phyloP scores from a whole-genome alignment of 2,329 filamentous ascomycete genomes.

The Daldinia sp. region DNA sequence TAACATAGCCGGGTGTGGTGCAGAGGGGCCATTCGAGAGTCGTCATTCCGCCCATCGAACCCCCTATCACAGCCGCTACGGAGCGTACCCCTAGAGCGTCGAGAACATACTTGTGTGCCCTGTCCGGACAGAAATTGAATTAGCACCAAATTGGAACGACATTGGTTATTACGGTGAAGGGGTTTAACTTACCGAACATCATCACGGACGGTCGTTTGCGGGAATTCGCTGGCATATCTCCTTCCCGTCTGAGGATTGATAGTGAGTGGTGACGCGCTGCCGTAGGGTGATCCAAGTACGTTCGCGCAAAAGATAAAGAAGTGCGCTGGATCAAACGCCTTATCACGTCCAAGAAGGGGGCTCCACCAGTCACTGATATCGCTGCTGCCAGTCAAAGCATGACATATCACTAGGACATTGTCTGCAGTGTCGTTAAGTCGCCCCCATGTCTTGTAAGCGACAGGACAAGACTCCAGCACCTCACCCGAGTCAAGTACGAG shows the following conservation, averaged over 20 bases:
- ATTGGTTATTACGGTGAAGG: not conserved
- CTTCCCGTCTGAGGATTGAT: slow-evolving; percentile 41
- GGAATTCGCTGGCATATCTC: slow-evolving; percentile 64
- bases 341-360: slow-evolving; percentile 64
- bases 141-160: slow-evolving; percentile 2
- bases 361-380: slow-evolving; percentile 69
- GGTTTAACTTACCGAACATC: slow-evolving; percentile 62
- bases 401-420: slow-evolving; percentile 60
- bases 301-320: slow-evolving; percentile 68
- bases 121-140: slow-evolving; percentile 12
- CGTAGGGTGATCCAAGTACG: slow-evolving; percentile 67
- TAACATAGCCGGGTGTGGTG: slow-evolving; percentile 62
- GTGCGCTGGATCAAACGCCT: slow-evolving; percentile 64
- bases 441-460: slow-evolving; percentile 54
- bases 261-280: slow-evolving; percentile 63
- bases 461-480: slow-evolving; percentile 43
- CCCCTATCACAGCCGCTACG: slow-evolving; percentile 66
- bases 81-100: slow-evolving; percentile 66
- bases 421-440: slow-evolving; percentile 50
- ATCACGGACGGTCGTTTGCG: slow-evolving; percentile 75
- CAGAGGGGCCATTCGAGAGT: slow-evolving; percentile 69
- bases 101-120: slow-evolving; percentile 65
- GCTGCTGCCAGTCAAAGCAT: slow-evolving; percentile 65
- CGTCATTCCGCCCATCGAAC: slow-evolving; percentile 70
- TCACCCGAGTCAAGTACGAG: slow-evolving; percentile 50